phyloP scores from a whole-genome alignment of 768 basidiomycete genomes.

The Zangia roseola region DNA sequence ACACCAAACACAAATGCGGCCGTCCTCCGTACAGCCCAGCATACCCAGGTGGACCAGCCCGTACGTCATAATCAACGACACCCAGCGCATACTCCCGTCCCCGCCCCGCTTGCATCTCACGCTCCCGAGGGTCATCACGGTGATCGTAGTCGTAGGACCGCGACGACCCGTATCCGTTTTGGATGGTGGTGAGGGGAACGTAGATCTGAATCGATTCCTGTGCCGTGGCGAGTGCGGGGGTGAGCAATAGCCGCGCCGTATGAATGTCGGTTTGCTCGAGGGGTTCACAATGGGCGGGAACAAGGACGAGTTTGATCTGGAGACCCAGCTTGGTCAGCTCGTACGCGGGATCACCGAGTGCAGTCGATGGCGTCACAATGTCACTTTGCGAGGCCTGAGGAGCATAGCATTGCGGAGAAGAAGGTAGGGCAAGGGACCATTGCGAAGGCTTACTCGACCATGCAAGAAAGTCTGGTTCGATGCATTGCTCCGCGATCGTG shows the following conservation, averaged over 20 bases:
- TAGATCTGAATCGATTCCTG: constrained; percentile 24
- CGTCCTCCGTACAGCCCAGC: constrained; percentile 19
- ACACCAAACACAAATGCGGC: constrained; percentile 21
- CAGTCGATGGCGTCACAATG: constrained; percentile 2
- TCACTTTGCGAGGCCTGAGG: constrained; percentile 11
- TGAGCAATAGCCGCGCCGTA: constrained; percentile 17
- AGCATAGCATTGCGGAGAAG: constrained; percentile 20
- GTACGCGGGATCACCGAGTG: constrained; percentile 21
- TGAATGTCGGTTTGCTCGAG: constrained; percentile 17
- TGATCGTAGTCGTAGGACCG: constrained; percentile 8
- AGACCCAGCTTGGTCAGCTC: constrained; percentile 26
- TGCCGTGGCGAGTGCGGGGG: constrained; percentile 11
- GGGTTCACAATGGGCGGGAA: constrained; percentile 21
- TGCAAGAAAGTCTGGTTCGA: constrained; percentile 22
- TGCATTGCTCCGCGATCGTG: constrained; percentile 16
- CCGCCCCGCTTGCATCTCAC: constrained; percentile 4
- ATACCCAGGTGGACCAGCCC: constrained; percentile 20
- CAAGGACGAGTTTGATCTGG: constrained; percentile 14
- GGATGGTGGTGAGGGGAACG: constrained; percentile 2
- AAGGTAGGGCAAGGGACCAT: constrained; percentile 25
- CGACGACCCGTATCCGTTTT: neutral
- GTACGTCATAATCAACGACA: constrained; percentile 23
- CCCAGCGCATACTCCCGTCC: constrained; percentile 20
- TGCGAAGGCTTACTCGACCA: constrained; percentile 23
- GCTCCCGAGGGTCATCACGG: constrained; percentile 1